phyloP scores from a whole-genome alignment of 768 basidiomycete genomes.

The Psilocybe cubensis region DNA sequence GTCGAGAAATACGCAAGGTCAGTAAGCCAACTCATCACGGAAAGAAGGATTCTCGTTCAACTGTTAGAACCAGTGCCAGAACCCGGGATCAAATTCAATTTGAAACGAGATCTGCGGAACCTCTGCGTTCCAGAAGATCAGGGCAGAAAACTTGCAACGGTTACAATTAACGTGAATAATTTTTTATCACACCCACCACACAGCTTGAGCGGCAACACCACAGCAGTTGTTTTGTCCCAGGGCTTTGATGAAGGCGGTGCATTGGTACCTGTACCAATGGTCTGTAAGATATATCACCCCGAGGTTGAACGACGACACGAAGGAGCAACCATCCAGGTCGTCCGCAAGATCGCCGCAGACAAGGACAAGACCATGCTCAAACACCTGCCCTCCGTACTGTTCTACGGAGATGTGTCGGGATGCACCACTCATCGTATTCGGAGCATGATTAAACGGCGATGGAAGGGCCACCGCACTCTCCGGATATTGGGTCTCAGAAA shows the following conservation, averaged over 20 bases:
- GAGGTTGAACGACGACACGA: conserved; percentile 7
- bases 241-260: neutral
- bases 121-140: too few species aligned
- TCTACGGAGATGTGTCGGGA: neutral
- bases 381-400: conserved; percentile 1
- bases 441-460: conserved; percentile 1
- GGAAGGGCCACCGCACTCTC: neutral
- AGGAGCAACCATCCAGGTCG: neutral
- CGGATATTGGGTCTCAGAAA: neutral
- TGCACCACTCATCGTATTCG: conserved; percentile 6
- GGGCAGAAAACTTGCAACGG: too few species aligned
- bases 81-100: too few species aligned
- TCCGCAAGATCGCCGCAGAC: neutral
- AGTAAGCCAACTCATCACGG: conserved; percentile 1
- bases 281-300: conserved; percentile 8
- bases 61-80: too few species aligned
- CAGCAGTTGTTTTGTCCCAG: neutral
- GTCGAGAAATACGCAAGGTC: neutral
- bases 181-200: conserved; percentile 1
- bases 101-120: too few species aligned
- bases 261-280: neutral
- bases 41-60: neutral
- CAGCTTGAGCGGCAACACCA: neutral
- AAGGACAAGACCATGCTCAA: neutral
- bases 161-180: too few species aligned